phyloP scores from a whole-genome alignment of 2,329 filamentous ascomycete species.

The Chaetomium olivaceum region DNA sequence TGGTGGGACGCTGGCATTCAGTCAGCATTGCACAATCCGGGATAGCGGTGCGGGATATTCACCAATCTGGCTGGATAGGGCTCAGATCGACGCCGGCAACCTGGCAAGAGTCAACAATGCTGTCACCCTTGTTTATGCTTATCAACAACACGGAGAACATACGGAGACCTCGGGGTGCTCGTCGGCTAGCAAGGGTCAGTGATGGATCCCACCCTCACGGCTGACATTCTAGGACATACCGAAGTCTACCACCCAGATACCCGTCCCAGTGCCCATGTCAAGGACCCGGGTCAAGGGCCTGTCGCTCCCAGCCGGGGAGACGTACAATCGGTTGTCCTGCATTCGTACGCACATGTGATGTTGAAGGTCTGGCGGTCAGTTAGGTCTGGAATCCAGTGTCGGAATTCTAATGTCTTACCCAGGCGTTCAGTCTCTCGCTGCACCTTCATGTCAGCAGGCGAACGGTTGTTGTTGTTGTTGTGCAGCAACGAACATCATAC shows the following conservation, averaged over 20 bases:
- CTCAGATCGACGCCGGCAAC: constrained; percentile 40
- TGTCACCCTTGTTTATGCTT: background rate
- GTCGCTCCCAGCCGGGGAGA: constrained; percentile 44
- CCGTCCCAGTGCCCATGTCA: constrained; percentile 49
- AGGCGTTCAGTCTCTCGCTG: constrained; percentile 1
- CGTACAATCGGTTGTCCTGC: constrained; percentile 45
- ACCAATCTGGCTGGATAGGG: constrained; percentile 38
- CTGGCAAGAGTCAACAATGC: constrained; percentile 6
- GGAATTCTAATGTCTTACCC: background rate
- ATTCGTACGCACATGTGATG: constrained; percentile 20
- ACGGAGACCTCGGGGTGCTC: background rate
- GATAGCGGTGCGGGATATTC: background rate
- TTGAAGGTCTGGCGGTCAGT: constrained; percentile 20
- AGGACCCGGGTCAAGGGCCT: constrained; percentile 44
- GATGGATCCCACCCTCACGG: background rate
- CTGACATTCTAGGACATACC: background rate
- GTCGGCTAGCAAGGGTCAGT: background rate
- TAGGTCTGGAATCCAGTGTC: background rate
- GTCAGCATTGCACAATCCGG: background rate
- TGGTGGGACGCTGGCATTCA: constrained; percentile 31
- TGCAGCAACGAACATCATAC: background rate
- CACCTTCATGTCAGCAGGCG: background rate
- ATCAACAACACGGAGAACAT: background rate
- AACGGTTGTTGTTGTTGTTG: background rate
- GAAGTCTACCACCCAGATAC: constrained; percentile 51